Base-by-base conservation (phyloP, 805 yeast genomes). In the Nakazawaea populi region DNA sequence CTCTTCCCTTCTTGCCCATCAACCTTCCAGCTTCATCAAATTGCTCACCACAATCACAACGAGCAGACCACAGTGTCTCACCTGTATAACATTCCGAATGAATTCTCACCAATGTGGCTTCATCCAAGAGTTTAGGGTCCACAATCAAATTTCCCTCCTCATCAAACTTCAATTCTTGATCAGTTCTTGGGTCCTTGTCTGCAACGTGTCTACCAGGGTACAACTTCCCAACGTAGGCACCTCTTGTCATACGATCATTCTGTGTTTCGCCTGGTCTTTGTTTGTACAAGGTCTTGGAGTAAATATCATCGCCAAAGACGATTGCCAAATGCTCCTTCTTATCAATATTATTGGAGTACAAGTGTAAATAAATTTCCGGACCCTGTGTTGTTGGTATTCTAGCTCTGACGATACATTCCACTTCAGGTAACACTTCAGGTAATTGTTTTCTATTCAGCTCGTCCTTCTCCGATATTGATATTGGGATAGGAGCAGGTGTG, bases 21-120 rank as follows among this genome's bases (percentile, higher is more conserved):
- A 89, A 67, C 55, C 95, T 77, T 7, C 97, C 99, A 1, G 98
- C 98, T 68, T 95, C 97, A 67, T 94, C 97, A 60, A 94, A 88
- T 71, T 94, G 99, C 68, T 94, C 99, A 24, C 99, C 99, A 70
- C 99, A 94, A 68, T 94, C 99, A 68, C 99, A 94, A 50, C 99
- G 78, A 1, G 99, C 98, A 52, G 92, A 83, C 99, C 99, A 94
- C 8, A 97, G 98, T 1, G 97, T 94, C 64, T 94, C 99, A 3
- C 99, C 99, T 0, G 99, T 94, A 71, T 92, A 94, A 68, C 99
- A 94, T 65, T 94, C 99, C 3, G 96, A 87, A 64, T 94, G 99
- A 57, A 94, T 90, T 54, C 99, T 76, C 4, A 87, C 96, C 55
- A 92, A 68, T 1, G 85, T 82, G 3, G 82, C 76, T 18, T 73